A percentile compares a stretch with the other conserved stretches of the same genome.
phyloP scores from a whole-genome alignment of 257 asterid genomes.

The Voacanga thouarsii region DNA sequence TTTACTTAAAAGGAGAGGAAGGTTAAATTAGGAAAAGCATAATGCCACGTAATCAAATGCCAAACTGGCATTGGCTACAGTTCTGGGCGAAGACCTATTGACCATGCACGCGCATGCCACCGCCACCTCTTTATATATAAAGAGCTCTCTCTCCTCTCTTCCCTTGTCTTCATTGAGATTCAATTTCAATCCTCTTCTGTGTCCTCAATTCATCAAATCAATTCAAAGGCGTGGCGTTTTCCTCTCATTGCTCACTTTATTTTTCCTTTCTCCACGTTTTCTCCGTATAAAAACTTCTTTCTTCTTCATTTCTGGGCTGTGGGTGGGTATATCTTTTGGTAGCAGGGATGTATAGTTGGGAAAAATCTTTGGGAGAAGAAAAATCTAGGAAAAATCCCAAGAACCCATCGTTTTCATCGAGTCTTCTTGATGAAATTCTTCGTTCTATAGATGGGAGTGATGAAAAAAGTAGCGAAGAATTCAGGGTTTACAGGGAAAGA shows the following conservation, averaged over 20 bases:
- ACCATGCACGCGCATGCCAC: slow-evolving; percentile 27
- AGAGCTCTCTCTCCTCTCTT: slow-evolving; percentile 10
- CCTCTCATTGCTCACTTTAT: not conserved
- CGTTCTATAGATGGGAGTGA: slow-evolving; percentile 66
- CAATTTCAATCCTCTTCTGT: slow-evolving; percentile 9
- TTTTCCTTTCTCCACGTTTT: not conserved
- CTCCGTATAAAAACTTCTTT: not conserved
- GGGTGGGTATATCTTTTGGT: not conserved
- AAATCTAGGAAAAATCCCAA: slow-evolving; percentile 30
- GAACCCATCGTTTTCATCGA: slow-evolving; percentile 73
- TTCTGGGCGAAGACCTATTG: not conserved
- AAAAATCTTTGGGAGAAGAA: slow-evolving; percentile 31
- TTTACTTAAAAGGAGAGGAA: not conserved
- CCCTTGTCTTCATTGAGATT: slow-evolving; percentile 11
- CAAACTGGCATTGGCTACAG: slow-evolving; percentile 19
- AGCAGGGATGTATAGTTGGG: slow-evolving; percentile 39
- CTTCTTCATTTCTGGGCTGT: not conserved
- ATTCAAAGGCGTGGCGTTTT: not conserved
- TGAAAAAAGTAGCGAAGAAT: slow-evolving; percentile 12
- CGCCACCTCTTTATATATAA: slow-evolving; percentile 12
- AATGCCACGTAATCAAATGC: slow-evolving; percentile 8
- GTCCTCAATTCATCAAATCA: not conserved
- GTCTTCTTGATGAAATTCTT: slow-evolving; percentile 84
- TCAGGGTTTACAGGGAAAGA: slow-evolving; percentile 18
- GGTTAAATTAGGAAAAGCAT: not conserved